phyloP scores from a whole-genome alignment of 768 basidiomycete species.

The Pulveroboletus frians region DNA sequence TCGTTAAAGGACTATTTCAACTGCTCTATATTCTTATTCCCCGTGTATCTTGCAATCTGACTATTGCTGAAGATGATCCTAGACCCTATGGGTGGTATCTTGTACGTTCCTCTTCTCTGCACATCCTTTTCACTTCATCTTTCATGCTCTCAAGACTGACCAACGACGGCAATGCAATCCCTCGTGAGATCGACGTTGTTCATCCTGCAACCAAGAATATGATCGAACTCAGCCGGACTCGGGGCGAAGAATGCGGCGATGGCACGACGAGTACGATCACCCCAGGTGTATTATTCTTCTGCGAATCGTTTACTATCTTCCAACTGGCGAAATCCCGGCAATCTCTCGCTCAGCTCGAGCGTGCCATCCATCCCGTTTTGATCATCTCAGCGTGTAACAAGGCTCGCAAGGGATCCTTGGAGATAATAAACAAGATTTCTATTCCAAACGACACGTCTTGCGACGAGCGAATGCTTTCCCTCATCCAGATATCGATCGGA shows the following conservation, averaged over 20 bases:
- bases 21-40: background rate
- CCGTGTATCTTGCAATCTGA: constrained; percentile 41
- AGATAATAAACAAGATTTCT: constrained; percentile 83
- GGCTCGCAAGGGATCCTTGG: constrained; percentile 86
- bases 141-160: constrained; percentile 57
- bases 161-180: constrained; percentile 98
- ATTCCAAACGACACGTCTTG: constrained; percentile 82
- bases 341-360: constrained; percentile 86
- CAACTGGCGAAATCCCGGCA: constrained; percentile 91
- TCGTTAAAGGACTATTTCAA: constrained; percentile 6
- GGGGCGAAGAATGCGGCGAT: constrained; percentile 98
- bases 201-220: constrained; percentile 99
- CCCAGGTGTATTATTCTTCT: constrained; percentile 52
- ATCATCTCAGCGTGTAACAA: constrained; percentile 98
- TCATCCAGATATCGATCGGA: constrained; percentile 98
- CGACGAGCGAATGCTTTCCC: constrained; percentile 87
- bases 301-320: background rate
- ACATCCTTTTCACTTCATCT: background rate
- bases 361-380: constrained; percentile 97
- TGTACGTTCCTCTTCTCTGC: constrained; percentile 47
- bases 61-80: constrained; percentile 99
- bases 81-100: constrained; percentile 98
- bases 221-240: constrained; percentile 97
- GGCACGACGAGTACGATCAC: constrained; percentile 99
- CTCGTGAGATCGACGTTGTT: constrained; percentile 97